Evolutionary conservation across 352 stramenopile genomes (phyloP).

Genomic region (Phytophthora crassamura): DNA sequence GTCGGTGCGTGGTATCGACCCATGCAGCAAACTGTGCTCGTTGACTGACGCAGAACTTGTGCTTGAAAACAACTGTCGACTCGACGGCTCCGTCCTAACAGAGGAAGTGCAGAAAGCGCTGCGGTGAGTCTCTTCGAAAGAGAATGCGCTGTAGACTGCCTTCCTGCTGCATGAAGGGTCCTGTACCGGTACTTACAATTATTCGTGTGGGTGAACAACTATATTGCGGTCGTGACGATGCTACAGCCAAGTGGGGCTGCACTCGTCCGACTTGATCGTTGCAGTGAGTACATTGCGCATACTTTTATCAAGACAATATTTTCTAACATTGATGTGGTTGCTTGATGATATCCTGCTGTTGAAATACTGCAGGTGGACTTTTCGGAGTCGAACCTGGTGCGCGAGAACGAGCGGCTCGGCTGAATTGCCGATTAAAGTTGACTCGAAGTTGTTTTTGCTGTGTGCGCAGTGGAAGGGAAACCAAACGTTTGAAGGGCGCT

Average conservation of each 20-base stretch:
- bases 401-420: background rate
- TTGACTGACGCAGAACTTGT: too few species aligned
- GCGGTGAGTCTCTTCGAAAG: constrained; percentile 22
- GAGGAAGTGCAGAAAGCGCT: constrained; percentile 58
- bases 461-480: constrained; percentile 62
- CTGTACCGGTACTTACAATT: constrained; percentile 11
- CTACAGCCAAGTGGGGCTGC: constrained; percentile 55
- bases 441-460: constrained; percentile 4
- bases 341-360: background rate
- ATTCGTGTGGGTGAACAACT: background rate
- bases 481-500: constrained; percentile 68
- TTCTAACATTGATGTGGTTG: too few species aligned
- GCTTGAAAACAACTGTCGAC: background rate
- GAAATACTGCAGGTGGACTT: constrained; percentile 46
- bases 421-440: constrained; percentile 1
- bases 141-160: background rate
- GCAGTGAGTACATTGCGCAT: constrained; percentile 29
- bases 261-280: constrained; percentile 74
- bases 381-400: constrained; percentile 75
- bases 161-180: background rate
- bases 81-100: constrained; percentile 17
- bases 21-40: background rate
- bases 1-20: constrained; percentile 24
- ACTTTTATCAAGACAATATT: background rate
- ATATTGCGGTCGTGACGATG: background rate